phyloP scores from a whole-genome alignment of 2,329 filamentous ascomycete genomes.

The Venturiaceae sp. region DNA sequence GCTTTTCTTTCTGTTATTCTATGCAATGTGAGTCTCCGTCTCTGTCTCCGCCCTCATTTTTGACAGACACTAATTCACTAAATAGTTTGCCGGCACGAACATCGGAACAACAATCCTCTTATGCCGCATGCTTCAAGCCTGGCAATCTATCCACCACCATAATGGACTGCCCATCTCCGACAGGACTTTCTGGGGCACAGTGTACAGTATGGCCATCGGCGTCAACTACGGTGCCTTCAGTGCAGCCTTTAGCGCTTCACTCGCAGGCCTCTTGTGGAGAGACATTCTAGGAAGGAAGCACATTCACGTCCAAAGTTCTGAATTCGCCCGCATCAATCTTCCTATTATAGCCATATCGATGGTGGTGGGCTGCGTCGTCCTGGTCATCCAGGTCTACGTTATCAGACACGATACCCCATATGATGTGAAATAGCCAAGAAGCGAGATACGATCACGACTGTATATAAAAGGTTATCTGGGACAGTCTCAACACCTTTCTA shows the following conservation, averaged over 20 bases:
- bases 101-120: conserved; percentile 68
- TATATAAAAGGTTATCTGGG: too few species aligned
- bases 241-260: conserved; percentile 59
- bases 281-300: conserved; percentile 61
- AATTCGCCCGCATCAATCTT: conserved; percentile 60
- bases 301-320: conserved; percentile 52
- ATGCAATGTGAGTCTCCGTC: conserved; percentile 52
- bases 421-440: conserved; percentile 8
- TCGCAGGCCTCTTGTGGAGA: conserved; percentile 63
- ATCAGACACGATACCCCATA: conserved; percentile 33
- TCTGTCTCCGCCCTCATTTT: conserved; percentile 8
- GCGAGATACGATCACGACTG: too few species aligned
- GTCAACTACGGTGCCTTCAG: conserved; percentile 70
- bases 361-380: conserved; percentile 50
- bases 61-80: too few species aligned
- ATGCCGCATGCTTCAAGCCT: conserved; percentile 59
- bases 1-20: conserved; percentile 60
- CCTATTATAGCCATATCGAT: conserved; percentile 63
- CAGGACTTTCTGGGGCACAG: conserved; percentile 62
- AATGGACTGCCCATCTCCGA: conserved; percentile 45
- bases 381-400: conserved; percentile 57
- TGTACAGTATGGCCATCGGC: conserved; percentile 65
- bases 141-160: conserved; percentile 48
- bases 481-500: too few species aligned
- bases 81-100: conserved; percentile 65